Evolutionary conservation across 345 rosid species (phyloP).

Genomic region (Eucalyptus regnans): DNA sequence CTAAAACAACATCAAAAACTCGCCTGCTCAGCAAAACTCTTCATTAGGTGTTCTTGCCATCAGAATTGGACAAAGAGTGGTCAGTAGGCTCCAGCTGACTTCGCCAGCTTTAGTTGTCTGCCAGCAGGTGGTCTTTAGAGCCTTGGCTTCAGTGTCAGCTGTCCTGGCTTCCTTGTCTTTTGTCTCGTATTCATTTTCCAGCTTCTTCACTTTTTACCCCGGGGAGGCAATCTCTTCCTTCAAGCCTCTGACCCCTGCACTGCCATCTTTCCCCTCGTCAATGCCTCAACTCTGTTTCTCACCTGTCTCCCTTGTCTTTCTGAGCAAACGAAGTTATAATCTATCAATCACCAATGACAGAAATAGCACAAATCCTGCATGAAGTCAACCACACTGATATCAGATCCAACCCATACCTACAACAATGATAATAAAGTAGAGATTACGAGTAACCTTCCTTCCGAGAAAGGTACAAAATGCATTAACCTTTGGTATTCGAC

Average conservation of each 20-base stretch:
- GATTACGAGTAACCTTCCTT: neutral
- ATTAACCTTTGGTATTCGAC: neutral
- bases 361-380: constrained; percentile 62
- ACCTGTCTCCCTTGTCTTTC: constrained; percentile 61
- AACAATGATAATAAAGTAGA: neutral
- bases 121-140: constrained; percentile 61
- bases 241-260: constrained; percentile 20
- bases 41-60: constrained; percentile 22
- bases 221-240: constrained; percentile 28
- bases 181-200: constrained; percentile 35
- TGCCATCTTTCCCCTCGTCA: constrained; percentile 39
- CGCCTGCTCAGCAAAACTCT: neutral
- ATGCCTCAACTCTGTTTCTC: constrained; percentile 54
- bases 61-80: constrained; percentile 13
- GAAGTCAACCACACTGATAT: neutral
- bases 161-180: constrained; percentile 39
- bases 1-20: neutral
- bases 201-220: constrained; percentile 25
- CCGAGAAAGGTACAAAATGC: neutral
- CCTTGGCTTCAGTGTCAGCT: constrained; percentile 44
- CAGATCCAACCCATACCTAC: neutral
- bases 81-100: constrained; percentile 46
- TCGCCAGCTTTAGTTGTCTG: constrained; percentile 54
- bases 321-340: constrained; percentile 54
- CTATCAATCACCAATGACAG: constrained; percentile 75